Evolutionary conservation across 805 yeast genomes (phyloP).

Genomic region (Metschnikowia similis): DNA sequence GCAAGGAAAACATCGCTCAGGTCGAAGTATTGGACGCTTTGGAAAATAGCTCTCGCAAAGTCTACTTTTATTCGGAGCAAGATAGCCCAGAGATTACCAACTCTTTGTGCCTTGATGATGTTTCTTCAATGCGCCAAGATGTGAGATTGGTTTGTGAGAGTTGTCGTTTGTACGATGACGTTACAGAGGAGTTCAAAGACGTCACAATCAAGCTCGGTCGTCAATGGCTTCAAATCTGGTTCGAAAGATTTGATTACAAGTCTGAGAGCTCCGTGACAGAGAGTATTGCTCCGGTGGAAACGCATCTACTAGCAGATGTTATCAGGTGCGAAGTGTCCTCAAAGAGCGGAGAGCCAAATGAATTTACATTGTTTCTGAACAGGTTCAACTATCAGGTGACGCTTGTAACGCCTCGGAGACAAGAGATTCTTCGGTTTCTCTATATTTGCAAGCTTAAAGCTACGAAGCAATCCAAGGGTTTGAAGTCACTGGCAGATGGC

Average conservation of each 20-base stretch:
- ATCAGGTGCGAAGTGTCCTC: conserved; percentile 32
- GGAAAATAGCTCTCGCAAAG: conserved; percentile 10
- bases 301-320: conserved; percentile 30
- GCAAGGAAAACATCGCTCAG: conserved; percentile 19
- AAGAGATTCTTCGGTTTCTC: conserved; percentile 65
- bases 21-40: conserved; percentile 21
- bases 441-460: conserved; percentile 60
- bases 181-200: conserved; percentile 41
- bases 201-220: conserved; percentile 68
- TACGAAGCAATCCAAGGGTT: conserved; percentile 31
- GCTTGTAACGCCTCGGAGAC: conserved; percentile 33
- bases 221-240: conserved; percentile 54
- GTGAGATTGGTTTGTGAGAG: conserved; percentile 32
- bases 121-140: conserved; percentile 31
- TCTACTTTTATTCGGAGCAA: conserved; percentile 32
- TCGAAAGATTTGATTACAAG: conserved; percentile 12
- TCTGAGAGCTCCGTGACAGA: conserved; percentile 22
- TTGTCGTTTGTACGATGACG: conserved; percentile 18
- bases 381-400: conserved; percentile 23
- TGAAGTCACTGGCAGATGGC: conserved; percentile 38
- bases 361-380: conserved; percentile 33
- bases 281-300: conserved; percentile 33
- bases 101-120: conserved; percentile 32
- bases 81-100: conserved; percentile 32
- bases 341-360: conserved; percentile 21